Base-by-base conservation (phyloP, 2,329 filamentous ascomycete species). In the Paracorniculantispora psalliotae region DNA sequence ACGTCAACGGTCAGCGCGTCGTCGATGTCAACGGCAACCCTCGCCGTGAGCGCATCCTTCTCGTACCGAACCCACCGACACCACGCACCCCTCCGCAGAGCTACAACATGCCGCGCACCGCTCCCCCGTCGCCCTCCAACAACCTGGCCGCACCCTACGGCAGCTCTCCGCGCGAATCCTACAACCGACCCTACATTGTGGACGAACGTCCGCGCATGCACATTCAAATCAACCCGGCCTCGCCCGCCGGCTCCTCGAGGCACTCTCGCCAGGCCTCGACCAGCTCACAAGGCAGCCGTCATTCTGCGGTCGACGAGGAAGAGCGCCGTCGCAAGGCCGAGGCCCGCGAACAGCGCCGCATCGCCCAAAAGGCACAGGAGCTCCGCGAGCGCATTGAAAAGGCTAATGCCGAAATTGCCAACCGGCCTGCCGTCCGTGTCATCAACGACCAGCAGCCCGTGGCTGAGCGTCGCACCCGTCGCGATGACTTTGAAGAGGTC, bases 61-160 rank as follows among this genome's bases (percentile, higher is more conserved):
- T 81, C 59, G 72, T 77, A 54, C 75, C 80, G 61, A 71, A 71
- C 62, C 77, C 77, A 3, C 73, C 78, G 13, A 76, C 75, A 9
- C 75, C 78, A 37, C 73, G 75, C 59, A 78, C 78, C 28, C 76
- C 79, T 26, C 77, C 79, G n/a, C 76, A 74, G 62, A 66, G 68
- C 35, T 76, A 72, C 65, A 63, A 62, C 57, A 68, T 70, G 19
- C 72, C 77, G 5, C 72, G 72, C 64, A 78, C 76, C 39, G 70
- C 71, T 21, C 75, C 76, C 13, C 63, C 75, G 3, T 78, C 75
- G 50, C 74, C 76, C 49, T 66, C 65, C 23, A 57, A 59, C 43
- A 43, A 56, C 44, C 53, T 62, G 58, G 49, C 64, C 33, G 61
- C 67, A 49, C 61, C 67, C n/a, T 67, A 68, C 61, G 65, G 68